Evolutionary conservation across 176 grass and related monocot genomes (phyloP).

Genomic region (Canna indica): DNA sequence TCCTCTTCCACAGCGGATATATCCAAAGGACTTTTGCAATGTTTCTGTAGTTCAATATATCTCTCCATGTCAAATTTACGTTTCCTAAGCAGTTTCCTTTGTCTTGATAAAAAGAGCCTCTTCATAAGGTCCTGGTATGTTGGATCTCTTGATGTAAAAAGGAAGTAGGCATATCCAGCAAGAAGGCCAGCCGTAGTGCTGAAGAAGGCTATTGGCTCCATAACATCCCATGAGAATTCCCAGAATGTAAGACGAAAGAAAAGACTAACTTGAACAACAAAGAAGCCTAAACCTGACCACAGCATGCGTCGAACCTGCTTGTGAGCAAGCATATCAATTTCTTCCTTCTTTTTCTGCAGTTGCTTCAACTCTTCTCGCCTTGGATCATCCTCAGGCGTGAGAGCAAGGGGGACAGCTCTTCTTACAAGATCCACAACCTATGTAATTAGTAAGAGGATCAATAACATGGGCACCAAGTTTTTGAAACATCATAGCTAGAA

Average conservation of each 20-base stretch:
- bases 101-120: constrained; percentile 41
- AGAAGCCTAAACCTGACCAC: constrained; percentile 49
- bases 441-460: background rate
- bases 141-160: constrained; percentile 57
- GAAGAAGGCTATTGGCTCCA: constrained; percentile 54
- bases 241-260: constrained; percentile 64
- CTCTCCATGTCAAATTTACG: constrained; percentile 37
- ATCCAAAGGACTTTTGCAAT: constrained; percentile 37
- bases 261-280: constrained; percentile 29
- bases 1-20: background rate
- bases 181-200: constrained; percentile 35
- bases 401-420: constrained; percentile 43
- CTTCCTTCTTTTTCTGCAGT: constrained; percentile 50
- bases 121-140: constrained; percentile 48
- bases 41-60: constrained; percentile 52
- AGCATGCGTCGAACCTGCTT: constrained; percentile 57
- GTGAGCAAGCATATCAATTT: constrained; percentile 46
- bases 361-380: constrained; percentile 34
- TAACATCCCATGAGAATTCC: constrained; percentile 64
- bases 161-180: constrained; percentile 46
- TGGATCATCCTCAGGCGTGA: constrained; percentile 24
- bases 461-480: background rate
- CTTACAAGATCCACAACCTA: constrained; percentile 58
- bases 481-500: background rate
- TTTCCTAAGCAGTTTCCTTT: constrained; percentile 25